Percentiles rank a stretch among this genome's conserved stretches.
phyloP scores from a whole-genome alignment of 2,329 filamentous ascomycete genomes.

The Arthroderma sp. region DNA sequence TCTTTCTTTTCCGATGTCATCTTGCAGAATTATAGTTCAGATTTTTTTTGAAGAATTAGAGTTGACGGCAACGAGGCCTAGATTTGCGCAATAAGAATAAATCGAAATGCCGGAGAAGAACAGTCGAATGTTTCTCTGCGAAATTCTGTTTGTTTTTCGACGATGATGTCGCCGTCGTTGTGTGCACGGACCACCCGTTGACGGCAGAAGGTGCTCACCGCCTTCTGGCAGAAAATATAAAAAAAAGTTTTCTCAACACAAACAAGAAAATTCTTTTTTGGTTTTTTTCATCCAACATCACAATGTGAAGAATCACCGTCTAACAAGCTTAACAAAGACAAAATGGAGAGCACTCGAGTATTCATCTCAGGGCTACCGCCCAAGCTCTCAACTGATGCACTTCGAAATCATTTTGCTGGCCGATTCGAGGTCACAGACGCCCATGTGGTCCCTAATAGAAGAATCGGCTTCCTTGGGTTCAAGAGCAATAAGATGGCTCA shows the following conservation, averaged over 20 bases:
- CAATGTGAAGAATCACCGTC: slow-evolving; percentile 7
- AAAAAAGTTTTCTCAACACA: slow-evolving; percentile 13
- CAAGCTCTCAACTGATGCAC: slow-evolving; percentile 68
- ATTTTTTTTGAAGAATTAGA: too few relatives aligned
- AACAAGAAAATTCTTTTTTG: slow-evolving; percentile 16
- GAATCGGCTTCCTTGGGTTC: slow-evolving; percentile 94
- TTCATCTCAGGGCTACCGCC: slow-evolving; percentile 66
- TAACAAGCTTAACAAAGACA: slow-evolving; percentile 13
- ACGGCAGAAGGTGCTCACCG: slow-evolving; percentile 17
- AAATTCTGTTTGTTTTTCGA: too few relatives aligned
- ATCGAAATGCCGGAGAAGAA: too few relatives aligned
- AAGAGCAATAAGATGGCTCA: slow-evolving; percentile 67
- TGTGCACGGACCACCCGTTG: slow-evolving; percentile 15
- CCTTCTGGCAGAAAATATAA: slow-evolving; percentile 17
- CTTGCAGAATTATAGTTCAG: slow-evolving; percentile 4
- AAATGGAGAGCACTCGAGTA: slow-evolving; percentile 64
- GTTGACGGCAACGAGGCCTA: too few relatives aligned
- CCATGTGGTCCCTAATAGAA: slow-evolving; percentile 75
- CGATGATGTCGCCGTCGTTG: too few relatives aligned
- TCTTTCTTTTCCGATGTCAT: slow-evolving; percentile 47
- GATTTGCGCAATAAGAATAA: too few relatives aligned
- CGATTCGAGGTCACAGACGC: slow-evolving; percentile 73
- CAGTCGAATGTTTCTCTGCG: too few relatives aligned
- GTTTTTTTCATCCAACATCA: neutral
- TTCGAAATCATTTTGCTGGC: slow-evolving; percentile 76